These are phyloP conservation scores for Smallanthus sonchifolius DNA, from an alignment of 129 eudicot genomes.

Conservation along the genomic window DNA sequence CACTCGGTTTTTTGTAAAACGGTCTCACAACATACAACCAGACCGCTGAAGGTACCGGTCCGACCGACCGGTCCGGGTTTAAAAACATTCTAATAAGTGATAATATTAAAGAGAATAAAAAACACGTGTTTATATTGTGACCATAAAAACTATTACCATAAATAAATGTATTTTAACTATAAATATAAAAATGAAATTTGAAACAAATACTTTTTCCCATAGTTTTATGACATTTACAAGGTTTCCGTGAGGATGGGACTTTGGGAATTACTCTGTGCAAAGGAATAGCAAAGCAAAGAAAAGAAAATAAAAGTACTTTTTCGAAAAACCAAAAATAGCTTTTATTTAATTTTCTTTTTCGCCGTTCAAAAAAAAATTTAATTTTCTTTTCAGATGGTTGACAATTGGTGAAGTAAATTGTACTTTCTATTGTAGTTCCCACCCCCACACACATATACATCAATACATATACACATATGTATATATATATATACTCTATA, in stretches of 20 bases:
- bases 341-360: constrained; percentile 26
- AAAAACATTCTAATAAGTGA: no score
- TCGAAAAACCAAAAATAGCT: constrained; percentile 21
- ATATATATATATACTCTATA: neutral
- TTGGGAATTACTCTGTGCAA: constrained; percentile 28
- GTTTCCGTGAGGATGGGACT: constrained; percentile 30
- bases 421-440: constrained; percentile 7
- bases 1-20: no score
- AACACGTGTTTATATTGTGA: no score
- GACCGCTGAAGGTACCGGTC: no score
- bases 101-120: no score
- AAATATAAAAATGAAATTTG: neutral
- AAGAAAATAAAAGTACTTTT: constrained; percentile 6
- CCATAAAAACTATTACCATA: neutral
- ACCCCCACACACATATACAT: neutral
- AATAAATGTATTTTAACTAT: neutral
- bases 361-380: no score
- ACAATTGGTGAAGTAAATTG: constrained; percentile 23
- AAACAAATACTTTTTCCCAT: neutral
- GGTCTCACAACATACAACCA: no score
- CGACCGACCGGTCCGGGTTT: no score
- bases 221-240: constrained; percentile 24
- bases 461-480: neutral
- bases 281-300: neutral
- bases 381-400: constrained; percentile 27